phyloP scores from a whole-genome alignment of 129 eudicot genomes.

The Logfia minima region DNA sequence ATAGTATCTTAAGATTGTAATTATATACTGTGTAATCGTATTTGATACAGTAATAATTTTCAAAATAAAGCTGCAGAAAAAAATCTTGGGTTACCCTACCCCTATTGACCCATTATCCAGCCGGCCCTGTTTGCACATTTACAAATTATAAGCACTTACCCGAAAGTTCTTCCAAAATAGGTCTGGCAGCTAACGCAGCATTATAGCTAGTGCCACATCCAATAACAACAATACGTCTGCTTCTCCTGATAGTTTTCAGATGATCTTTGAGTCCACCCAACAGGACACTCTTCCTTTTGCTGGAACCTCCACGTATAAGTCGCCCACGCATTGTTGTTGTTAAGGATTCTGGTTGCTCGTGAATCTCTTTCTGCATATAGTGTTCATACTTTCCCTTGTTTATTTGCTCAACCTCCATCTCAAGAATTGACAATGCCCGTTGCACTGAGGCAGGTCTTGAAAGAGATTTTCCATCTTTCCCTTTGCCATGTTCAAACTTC shows the following conservation, averaged over 20 bases:
- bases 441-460: constrained; percentile 87
- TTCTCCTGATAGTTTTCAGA: constrained; percentile 88
- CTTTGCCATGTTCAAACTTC: constrained; percentile 71
- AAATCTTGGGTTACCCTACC: neutral
- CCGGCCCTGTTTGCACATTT: neutral
- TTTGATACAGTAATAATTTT: neutral
- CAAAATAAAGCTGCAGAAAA: neutral
- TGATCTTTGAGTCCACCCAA: constrained; percentile 97
- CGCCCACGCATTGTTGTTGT: constrained; percentile 96
- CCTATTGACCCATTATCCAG: neutral
- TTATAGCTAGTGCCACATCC: constrained; percentile 99
- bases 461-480: constrained; percentile 48
- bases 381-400: constrained; percentile 90
- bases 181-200: constrained; percentile 96
- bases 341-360: constrained; percentile 94
- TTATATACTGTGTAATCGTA: neutral
- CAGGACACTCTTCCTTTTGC: constrained; percentile 74
- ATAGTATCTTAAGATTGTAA: neutral
- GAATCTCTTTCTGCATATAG: constrained; percentile 97
- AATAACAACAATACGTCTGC: constrained; percentile 87
- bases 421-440: constrained; percentile 90
- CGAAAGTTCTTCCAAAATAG: constrained; percentile 94
- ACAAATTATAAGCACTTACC: constrained; percentile 44
- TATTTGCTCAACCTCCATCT: constrained; percentile 99
- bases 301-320: constrained; percentile 86